Conservation (phyloP, 2,329 filamentous ascomycete genomes). For the Alternaria viburni region DNA sequence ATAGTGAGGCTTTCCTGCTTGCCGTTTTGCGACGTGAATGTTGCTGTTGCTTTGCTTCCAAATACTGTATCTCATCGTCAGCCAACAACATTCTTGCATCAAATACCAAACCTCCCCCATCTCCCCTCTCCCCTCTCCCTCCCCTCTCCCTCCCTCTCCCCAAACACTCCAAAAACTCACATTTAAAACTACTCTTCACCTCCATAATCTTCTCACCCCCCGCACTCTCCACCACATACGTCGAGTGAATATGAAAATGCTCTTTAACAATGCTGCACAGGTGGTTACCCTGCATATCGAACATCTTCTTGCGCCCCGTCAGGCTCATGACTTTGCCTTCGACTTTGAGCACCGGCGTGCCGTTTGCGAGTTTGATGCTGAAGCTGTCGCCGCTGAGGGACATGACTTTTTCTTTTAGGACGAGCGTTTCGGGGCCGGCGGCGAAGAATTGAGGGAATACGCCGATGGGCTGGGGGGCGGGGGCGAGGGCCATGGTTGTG, state of each 20-base stretch:
- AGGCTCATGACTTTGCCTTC: conserved; percentile 61
- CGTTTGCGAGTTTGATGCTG: conserved; percentile 63
- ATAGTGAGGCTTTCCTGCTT: conserved; percentile 52
- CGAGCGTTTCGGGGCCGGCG: conserved; percentile 52
- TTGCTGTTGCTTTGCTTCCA: conserved; percentile 62
- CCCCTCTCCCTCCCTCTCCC: no score
- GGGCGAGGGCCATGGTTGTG: conserved; percentile 21
- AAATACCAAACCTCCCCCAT: not conserved
- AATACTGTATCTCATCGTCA: conserved; percentile 49
- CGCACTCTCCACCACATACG: conserved; percentile 58
- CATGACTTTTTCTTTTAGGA: conserved; percentile 67
- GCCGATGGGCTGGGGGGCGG: conserved; percentile 30
- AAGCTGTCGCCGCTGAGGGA: conserved; percentile 70
- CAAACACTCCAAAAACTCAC: no score
- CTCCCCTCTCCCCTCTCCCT: not conserved
- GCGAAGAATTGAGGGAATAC: conserved; percentile 39
- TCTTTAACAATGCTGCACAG: conserved; percentile 67
- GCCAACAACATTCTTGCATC: not conserved
- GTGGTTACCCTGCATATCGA: conserved; percentile 59
- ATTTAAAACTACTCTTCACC: conserved; percentile 61
- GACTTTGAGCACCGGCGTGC: conserved; percentile 62
- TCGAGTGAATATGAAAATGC: conserved; percentile 58
- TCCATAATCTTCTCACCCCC: conserved; percentile 58
- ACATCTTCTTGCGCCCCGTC: conserved; percentile 62
- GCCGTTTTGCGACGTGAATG: conserved; percentile 52